Evolutionary conservation across 306 rosid species (phyloP).

Genomic region (Geum urbanum): DNA sequence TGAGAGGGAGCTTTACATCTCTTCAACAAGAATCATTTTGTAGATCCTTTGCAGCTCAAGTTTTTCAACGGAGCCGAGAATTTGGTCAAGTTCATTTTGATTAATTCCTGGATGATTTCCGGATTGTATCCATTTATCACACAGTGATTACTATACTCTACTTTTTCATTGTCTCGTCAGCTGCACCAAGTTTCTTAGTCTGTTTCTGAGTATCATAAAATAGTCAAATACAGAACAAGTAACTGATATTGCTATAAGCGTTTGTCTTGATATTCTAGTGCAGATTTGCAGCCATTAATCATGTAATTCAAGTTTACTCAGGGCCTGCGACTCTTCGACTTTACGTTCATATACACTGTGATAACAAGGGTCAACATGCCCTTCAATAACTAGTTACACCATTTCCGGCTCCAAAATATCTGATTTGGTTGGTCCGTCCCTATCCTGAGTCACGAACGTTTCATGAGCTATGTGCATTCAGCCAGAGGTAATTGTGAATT

Average conservation of each 20-base stretch:
- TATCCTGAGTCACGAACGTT: neutral
- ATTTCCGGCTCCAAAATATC: neutral
- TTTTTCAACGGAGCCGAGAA: constrained; percentile 27
- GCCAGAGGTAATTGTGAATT: neutral
- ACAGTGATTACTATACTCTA: constrained; percentile 10
- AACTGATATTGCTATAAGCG: no score
- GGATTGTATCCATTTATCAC: constrained; percentile 24
- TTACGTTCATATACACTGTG: no score
- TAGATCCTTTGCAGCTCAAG: constrained; percentile 24
- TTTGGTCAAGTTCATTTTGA: constrained; percentile 1
- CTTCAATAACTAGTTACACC: no score
- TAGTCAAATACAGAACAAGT: no score
- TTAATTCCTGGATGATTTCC: constrained; percentile 22
- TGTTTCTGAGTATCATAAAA: neutral
- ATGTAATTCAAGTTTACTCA: no score
- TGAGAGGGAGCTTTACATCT: constrained; percentile 18
- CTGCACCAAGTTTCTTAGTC: neutral
- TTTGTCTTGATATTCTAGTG: no score
- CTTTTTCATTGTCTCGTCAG: neutral
- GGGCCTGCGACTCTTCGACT: no score
- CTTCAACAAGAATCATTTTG: constrained; percentile 14
- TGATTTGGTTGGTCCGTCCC: neutral
- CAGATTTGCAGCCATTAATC: no score
- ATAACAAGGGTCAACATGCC: no score
- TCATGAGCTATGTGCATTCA: neutral